Conservation (phyloP, 805 yeast species). For the Kuraishia ogatae region DNA sequence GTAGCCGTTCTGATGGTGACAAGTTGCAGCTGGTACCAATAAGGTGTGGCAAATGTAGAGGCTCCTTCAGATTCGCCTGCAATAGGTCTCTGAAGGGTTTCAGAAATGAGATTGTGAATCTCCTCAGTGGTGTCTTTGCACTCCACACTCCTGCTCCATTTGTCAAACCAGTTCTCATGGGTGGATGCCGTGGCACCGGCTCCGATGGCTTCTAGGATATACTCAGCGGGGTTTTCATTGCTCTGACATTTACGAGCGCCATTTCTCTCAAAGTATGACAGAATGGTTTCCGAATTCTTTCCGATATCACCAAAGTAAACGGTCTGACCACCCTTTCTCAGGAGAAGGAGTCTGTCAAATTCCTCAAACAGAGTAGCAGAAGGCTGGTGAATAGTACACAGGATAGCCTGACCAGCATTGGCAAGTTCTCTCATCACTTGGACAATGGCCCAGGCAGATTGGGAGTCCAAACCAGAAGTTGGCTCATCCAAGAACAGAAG, state of each 20-base stretch:
- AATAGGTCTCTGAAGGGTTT: constrained; percentile 7
- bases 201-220: constrained; percentile 34
- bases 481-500: constrained; percentile 42
- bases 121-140: constrained; percentile 13
- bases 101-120: constrained; percentile 11
- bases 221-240: constrained; percentile 34
- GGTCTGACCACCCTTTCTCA: constrained; percentile 42
- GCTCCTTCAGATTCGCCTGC: not conserved
- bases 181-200: constrained; percentile 35
- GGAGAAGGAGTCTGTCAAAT: constrained; percentile 36
- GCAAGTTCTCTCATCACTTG: constrained; percentile 34
- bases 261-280: constrained; percentile 26
- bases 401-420: constrained; percentile 37
- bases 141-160: constrained; percentile 19
- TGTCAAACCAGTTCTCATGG: constrained; percentile 23
- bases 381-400: constrained; percentile 52
- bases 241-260: constrained; percentile 30
- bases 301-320: constrained; percentile 33
- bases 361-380: constrained; percentile 39
- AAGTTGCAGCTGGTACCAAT: constrained; percentile 30
- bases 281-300: constrained; percentile 22
- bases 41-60: constrained; percentile 29
- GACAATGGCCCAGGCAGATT: constrained; percentile 42
- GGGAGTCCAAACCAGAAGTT: constrained; percentile 42
- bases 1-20: constrained; percentile 33